These are phyloP conservation scores for Clonostachys byssicola DNA, from an alignment of 2,329 filamentous ascomycete genomes.

Conservation along the genomic window DNA sequence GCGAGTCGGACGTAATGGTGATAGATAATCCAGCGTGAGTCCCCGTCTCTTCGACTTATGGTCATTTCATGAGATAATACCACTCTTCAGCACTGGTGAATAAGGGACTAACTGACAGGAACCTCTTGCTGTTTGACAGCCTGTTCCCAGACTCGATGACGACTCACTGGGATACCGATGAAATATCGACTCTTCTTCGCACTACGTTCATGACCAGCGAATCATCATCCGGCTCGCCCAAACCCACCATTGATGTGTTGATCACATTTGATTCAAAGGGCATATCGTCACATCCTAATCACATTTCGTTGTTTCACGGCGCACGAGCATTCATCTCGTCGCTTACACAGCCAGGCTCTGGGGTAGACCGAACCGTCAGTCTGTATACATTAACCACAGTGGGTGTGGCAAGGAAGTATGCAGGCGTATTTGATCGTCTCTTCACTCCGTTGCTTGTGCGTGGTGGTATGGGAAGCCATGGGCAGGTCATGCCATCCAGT, in stretches of 20 bases:
- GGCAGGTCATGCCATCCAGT: constrained; percentile 38
- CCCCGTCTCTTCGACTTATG: too few species aligned
- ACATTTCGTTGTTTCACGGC: constrained; percentile 83
- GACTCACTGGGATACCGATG: constrained; percentile 65
- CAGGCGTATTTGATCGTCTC: constrained; percentile 70
- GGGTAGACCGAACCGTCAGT: constrained; percentile 61
- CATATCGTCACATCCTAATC: constrained; percentile 88
- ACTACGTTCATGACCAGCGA: constrained; percentile 67
- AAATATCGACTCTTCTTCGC: constrained; percentile 67
- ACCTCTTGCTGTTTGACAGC: too few species aligned
- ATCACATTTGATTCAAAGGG: constrained; percentile 83
- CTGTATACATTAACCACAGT: constrained; percentile 82
- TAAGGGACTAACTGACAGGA: too few species aligned
- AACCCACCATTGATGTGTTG: constrained; percentile 68
- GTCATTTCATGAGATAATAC: too few species aligned
- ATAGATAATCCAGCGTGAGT: constrained; percentile 57
- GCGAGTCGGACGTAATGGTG: constrained; percentile 76
- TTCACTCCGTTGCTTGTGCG: constrained; percentile 45
- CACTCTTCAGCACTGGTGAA: too few species aligned
- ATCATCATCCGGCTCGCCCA: constrained; percentile 18
- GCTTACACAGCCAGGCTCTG: constrained; percentile 56
- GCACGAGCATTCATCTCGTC: constrained; percentile 66
- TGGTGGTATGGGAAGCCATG: too few species aligned
- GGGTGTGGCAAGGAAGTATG: constrained; percentile 74
- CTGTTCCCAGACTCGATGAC: constrained; percentile 76